phyloP scores from a whole-genome alignment of 331 rosid genomes.

The Quercus lobata region DNA sequence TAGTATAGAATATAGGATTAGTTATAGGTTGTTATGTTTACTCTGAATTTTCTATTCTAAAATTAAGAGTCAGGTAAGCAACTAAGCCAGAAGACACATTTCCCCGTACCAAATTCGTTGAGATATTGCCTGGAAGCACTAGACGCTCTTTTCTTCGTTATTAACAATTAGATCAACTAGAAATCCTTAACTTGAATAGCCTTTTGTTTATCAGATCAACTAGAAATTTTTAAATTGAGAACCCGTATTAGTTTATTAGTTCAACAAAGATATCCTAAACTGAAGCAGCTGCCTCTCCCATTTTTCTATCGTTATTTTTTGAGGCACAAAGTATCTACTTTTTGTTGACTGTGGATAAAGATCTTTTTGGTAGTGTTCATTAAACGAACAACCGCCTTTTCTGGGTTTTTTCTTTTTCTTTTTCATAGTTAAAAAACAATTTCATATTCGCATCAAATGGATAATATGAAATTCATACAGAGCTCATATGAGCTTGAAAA shows the following conservation, averaged over 20 bases:
- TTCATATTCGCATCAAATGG: neutral
- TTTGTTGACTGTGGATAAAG: neutral
- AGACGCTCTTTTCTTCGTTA: neutral
- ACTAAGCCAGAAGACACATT: neutral
- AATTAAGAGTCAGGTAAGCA: neutral
- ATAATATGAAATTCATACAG: neutral
- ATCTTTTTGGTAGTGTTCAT: neutral
- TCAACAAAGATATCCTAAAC: neutral
- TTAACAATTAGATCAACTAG: neutral
- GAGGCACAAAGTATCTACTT: neutral
- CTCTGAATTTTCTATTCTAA: neutral
- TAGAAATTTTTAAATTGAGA: too few relatives aligned
- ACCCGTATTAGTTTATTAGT: neutral
- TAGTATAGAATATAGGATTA: neutral
- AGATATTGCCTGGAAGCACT: too few relatives aligned
- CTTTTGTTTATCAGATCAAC: too few relatives aligned
- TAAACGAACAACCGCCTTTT: neutral
- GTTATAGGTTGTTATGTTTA: neutral
- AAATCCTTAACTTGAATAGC: neutral
- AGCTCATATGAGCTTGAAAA: neutral
- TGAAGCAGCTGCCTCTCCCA: neutral
- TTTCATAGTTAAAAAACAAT: neutral
- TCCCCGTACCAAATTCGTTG: neutral
- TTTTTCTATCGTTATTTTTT: neutral
- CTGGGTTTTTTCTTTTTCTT: neutral